Percentiles rank a stretch among this genome's conserved stretches.
Conservation (phyloP, 2,329 filamentous ascomycete genomes). For the Claviceps pazoutovae region DNA sequence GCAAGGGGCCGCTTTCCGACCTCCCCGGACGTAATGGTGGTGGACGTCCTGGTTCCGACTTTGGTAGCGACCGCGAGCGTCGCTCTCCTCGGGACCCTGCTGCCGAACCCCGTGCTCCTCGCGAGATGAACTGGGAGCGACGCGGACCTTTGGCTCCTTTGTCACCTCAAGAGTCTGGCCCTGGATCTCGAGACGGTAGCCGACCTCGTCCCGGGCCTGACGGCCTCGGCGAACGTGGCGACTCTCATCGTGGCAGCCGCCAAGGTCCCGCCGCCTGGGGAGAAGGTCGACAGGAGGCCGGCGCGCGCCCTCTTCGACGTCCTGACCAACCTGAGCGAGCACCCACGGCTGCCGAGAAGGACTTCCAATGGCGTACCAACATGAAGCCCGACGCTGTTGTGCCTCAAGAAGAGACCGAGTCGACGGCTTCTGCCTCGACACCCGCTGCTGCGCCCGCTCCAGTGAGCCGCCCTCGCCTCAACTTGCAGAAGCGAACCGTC, state of each 20-base stretch:
- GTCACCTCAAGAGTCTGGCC: constrained; percentile 34
- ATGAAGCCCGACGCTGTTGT: constrained; percentile 73
- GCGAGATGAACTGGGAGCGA: constrained; percentile 83
- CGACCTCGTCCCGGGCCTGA: constrained; percentile 32
- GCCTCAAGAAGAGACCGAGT: constrained; percentile 57
- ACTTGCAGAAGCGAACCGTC: constrained; percentile 83
- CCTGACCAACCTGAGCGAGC: constrained; percentile 56
- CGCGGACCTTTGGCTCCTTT: constrained; percentile 77
- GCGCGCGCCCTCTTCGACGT: constrained; percentile 64
- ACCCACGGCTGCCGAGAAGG: constrained; percentile 79
- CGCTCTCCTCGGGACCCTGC: constrained; percentile 50
- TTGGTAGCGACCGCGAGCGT: constrained; percentile 35
- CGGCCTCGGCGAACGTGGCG: constrained; percentile 42
- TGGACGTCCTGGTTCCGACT: constrained; percentile 33
- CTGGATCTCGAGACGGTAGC: constrained; percentile 40
- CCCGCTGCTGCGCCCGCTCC: constrained; percentile 33
- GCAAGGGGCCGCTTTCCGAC: constrained; percentile 78
- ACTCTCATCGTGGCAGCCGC: constrained; percentile 46
- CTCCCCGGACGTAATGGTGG: constrained; percentile 37
- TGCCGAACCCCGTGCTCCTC: constrained; percentile 46
- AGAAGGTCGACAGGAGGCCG: constrained; percentile 53
- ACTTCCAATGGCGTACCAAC: constrained; percentile 81
- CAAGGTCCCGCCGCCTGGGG: constrained; percentile 66
- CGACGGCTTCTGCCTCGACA: constrained; percentile 41
- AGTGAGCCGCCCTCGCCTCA: constrained; percentile 62